Conservation (phyloP, 2,329 filamentous ascomycete species). For the Helotiales sp. region DNA sequence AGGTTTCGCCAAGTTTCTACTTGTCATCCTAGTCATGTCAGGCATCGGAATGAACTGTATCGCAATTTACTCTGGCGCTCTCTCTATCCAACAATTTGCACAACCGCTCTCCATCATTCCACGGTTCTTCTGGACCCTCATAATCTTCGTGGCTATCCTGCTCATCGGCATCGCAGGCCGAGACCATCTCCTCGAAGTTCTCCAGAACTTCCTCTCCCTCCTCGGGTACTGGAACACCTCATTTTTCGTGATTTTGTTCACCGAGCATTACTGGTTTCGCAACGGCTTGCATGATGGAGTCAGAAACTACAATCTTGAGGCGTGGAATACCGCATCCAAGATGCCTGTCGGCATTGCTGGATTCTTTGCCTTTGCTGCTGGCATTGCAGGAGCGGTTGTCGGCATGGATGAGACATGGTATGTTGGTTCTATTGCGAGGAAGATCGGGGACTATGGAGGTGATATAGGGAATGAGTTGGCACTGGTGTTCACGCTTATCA, state of each 20-base stretch:
- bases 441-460: conserved; percentile 45
- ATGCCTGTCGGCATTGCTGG: conserved; percentile 47
- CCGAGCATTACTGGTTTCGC: conserved; percentile 50
- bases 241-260: conserved; percentile 48
- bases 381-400: conserved; percentile 50
- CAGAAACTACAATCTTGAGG: conserved; percentile 48
- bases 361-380: conserved; percentile 44
- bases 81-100: conserved; percentile 43
- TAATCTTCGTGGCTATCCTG: conserved; percentile 47
- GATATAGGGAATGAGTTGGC: conserved; percentile 55
- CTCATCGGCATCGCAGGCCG: conserved; percentile 45
- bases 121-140: conserved; percentile 47
- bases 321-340: conserved; percentile 45
- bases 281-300: conserved; percentile 4
- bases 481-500: conserved; percentile 48
- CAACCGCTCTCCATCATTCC: conserved; percentile 45
- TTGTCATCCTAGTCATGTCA: conserved; percentile 15
- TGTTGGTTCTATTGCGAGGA: conserved; percentile 44
- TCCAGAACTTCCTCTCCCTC: conserved; percentile 49
- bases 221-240: conserved; percentile 52
- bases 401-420: conserved; percentile 62
- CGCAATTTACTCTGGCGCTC: conserved; percentile 42
- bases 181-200: conserved; percentile 43
- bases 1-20: conserved; percentile 45
- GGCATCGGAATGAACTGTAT: conserved; percentile 45